A percentile compares a stretch with the other conserved stretches of the same genome.
Conservation (phyloP, 2,329 filamentous ascomycete genomes). For the Myrmaecium sp. region DNA sequence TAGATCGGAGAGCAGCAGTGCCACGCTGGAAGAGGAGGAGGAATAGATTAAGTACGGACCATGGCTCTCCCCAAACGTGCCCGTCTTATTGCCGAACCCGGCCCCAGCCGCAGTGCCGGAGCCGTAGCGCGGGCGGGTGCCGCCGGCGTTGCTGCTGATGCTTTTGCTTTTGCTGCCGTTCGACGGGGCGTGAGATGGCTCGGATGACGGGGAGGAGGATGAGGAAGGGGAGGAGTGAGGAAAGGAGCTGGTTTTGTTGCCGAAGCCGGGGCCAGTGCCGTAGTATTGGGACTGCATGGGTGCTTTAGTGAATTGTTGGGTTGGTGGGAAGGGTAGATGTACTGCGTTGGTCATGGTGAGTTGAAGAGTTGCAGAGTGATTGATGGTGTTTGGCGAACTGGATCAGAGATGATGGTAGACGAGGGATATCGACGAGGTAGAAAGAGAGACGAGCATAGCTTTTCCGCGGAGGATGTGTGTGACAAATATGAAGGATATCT, state of each 20-base stretch:
- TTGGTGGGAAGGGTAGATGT: background rate
- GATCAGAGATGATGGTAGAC: background rate
- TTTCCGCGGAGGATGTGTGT: no score
- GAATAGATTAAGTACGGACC: background rate
- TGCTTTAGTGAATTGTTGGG: background rate
- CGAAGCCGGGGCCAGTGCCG: constrained; percentile 3
- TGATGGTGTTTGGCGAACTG: background rate
- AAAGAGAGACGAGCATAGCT: no score
- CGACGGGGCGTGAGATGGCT: constrained; percentile 6
- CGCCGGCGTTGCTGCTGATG: constrained; percentile 11
- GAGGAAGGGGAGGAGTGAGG: no score
- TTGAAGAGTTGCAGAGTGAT: background rate
- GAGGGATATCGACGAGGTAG: background rate
- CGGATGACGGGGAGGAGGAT: constrained; percentile 7
- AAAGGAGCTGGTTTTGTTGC: constrained; percentile 4
- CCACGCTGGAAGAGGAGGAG: background rate
- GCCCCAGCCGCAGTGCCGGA: constrained; percentile 17
- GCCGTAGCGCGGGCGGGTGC: constrained; percentile 15
- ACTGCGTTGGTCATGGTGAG: background rate
- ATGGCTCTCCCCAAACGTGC: constrained; percentile 2
- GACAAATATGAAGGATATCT: no score
- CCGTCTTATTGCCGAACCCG: constrained; percentile 21
- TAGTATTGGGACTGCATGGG: background rate
- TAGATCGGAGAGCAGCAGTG: background rate
- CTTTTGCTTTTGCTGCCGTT: constrained; percentile 14